Percentiles rank a stretch among this genome's conserved stretches.
phyloP scores from a whole-genome alignment of 495 filamentous ascomycete genomes.

The Aspergillus leporis region DNA sequence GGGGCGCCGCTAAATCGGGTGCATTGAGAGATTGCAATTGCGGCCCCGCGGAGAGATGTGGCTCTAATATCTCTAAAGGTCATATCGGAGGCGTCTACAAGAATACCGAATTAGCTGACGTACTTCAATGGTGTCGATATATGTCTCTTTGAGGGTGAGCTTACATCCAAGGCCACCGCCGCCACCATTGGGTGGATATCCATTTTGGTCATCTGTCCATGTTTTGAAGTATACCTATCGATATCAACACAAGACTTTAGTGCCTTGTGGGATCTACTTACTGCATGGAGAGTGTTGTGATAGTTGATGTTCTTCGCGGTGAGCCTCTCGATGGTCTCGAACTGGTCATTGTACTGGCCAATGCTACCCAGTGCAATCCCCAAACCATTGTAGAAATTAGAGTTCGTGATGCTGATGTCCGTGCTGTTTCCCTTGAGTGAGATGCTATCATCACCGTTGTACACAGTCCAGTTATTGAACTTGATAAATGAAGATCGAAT shows the following conservation, averaged over 20 bases:
- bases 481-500: conserved; percentile 33
- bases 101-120: neutral
- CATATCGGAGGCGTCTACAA: conserved; percentile 26
- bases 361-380: conserved; percentile 48
- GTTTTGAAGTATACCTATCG: conserved; percentile 40
- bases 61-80: conserved; percentile 25
- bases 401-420: conserved; percentile 38
- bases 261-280: conserved; percentile 3
- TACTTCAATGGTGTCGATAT: neutral
- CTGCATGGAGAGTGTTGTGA: conserved; percentile 40
- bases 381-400: conserved; percentile 29
- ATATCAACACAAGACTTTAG: neutral
- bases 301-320: conserved; percentile 32
- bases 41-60: conserved; percentile 26
- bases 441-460: conserved; percentile 42
- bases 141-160: neutral
- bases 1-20: conserved; percentile 37
- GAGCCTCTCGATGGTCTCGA: conserved; percentile 42
- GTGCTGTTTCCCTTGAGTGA: conserved; percentile 41
- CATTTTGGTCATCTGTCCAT: conserved; percentile 44
- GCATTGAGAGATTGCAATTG: conserved; percentile 41
- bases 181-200: conserved; percentile 50
- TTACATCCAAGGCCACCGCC: conserved; percentile 47
- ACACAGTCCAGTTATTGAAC: conserved; percentile 35
- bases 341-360: conserved; percentile 41